Base-by-base conservation (phyloP, 2,329 filamentous ascomycete genomes). In the Pseudopyrenochaeta lycopersici region DNA sequence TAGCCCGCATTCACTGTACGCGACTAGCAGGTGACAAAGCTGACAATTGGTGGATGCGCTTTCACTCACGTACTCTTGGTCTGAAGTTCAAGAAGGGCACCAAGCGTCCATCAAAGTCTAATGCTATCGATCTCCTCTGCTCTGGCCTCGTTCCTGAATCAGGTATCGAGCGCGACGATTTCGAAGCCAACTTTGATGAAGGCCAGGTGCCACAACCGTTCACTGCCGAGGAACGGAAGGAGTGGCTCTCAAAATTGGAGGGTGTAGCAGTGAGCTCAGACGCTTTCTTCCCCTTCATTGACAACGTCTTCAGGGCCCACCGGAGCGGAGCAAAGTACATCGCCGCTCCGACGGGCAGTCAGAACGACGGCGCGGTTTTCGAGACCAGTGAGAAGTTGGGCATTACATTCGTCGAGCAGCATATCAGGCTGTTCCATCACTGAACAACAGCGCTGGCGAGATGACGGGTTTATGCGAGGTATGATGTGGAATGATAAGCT, bases 31-130 rank as follows among this genome's bases (percentile, higher is more conserved):
- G 95, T 56, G 94, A 98, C 83, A 99, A 99, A 84, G 92, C 93
- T 43, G 95, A 99, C 79, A 97, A 96, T 84, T 98, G 94, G 94
- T 99, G 94, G 95, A 90, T 99, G 84, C 90, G 95, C 71, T 98
- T 98, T 87, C 91, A 97, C 82, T 89, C 91, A 66, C 89, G 91
- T 47, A 91, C 95, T 11, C 84, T 98, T 44, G 84, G 82, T 72
- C 89, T 99, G 76, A 91, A 94, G 82, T 99, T 92, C 91, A 97
- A 97, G 85, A 94, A 95, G 82, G 94, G 95, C 69, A 92, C 90
- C 73, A 98, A 98, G 88, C 88, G 95, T 52, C 86, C 95, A 41
- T 94, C 97, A 77, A 99, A 98, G 87, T 96, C 90, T 82, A 99
- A 99, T 76, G 94, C 93, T 62, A 97, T 98, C 72, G 95, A 98